These are phyloP conservation scores for Microcos paniculata DNA, from an alignment of 345 rosid genomes.

Conservation along the genomic window DNA sequence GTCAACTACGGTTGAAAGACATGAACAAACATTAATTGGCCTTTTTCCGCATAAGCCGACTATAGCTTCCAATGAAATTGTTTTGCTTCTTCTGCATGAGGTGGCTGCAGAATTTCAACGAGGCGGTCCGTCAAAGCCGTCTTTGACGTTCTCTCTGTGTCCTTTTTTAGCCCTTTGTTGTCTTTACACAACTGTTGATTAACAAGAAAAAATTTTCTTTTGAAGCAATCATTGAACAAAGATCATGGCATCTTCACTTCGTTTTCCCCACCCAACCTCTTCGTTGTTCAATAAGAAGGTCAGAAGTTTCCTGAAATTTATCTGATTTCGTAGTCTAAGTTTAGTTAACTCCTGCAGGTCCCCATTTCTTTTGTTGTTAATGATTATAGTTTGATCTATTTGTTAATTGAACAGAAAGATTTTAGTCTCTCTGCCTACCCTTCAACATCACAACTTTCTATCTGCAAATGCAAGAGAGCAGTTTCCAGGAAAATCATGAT, in stretches of 20 bases:
- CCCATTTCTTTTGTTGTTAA: background rate
- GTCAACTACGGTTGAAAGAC: too few relatives aligned
- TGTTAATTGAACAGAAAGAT: constrained; percentile 37
- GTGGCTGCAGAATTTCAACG: too few relatives aligned
- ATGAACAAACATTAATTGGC: too few relatives aligned
- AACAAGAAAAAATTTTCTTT: background rate
- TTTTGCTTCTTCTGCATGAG: too few relatives aligned
- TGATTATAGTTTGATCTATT: background rate
- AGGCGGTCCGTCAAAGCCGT: too few relatives aligned
- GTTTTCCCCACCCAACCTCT: constrained; percentile 27
- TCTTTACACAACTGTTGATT: background rate
- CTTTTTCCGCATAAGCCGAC: too few relatives aligned
- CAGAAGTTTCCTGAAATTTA: background rate
- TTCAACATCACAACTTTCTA: constrained; percentile 38
- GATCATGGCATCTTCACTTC: constrained; percentile 44
- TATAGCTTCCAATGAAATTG: too few relatives aligned
- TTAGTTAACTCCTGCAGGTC: too few relatives aligned
- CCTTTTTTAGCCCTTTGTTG: too few relatives aligned
- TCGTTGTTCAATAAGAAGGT: constrained; percentile 38
- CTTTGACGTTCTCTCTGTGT: too few relatives aligned
- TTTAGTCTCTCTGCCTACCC: constrained; percentile 43
- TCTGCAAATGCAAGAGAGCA: constrained; percentile 51
- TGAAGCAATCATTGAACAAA: background rate
- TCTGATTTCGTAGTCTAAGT: background rate
- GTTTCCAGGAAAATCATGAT: constrained; percentile 59